Base-by-base conservation (phyloP, 768 basidiomycete species). In the Pleurotus citrinopileatus region DNA sequence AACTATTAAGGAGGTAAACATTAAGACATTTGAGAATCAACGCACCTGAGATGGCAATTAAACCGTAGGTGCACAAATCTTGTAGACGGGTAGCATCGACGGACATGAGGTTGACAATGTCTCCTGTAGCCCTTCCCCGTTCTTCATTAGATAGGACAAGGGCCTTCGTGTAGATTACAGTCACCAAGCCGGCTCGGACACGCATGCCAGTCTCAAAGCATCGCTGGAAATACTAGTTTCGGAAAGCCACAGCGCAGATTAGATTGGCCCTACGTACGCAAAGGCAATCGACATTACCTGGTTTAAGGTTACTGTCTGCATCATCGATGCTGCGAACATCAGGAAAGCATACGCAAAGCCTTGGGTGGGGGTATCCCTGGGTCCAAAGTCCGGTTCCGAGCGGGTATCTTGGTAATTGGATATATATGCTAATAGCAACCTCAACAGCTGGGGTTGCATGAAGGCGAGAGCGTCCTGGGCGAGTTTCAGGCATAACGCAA, bases 21-120 rank as follows among this genome's bases (percentile, higher is more conserved):
- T 23, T 25, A 32, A 8, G n/a, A 3, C 19, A 50, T 19, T 7
- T 28, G 13, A 15, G 1, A 6, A 19, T 61, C 71, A 47, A 32
- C 19, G 7, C 75, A 81, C 88, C 76, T 94, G 94, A 91, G 63
- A 95, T 78, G 3, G 84, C 78, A 56, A 96, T 94, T 38, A 97
- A 74, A 1, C 88, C 92, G 64, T 89, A 92, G 0, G 86, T 82
- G 65, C 88, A 90, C 22, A 93, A 74, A 55, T 94, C 91, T 59
- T 92, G 89, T 38, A 94, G 69, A 29, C 89, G 74, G 12, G 81
- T 84, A 0, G 91, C 82, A 59, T 94, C 91, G 12, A 96, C 93
- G 6, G 87, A 88, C 87, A 95, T 94, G 27, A 96, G 70, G 64
- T 97, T 98, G 58, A 97, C 93, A 29, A 97, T 94, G 65, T 97